Conservation (phyloP, 2,329 filamentous ascomycete species). For the Chrysoporthe austroafricana region DNA sequence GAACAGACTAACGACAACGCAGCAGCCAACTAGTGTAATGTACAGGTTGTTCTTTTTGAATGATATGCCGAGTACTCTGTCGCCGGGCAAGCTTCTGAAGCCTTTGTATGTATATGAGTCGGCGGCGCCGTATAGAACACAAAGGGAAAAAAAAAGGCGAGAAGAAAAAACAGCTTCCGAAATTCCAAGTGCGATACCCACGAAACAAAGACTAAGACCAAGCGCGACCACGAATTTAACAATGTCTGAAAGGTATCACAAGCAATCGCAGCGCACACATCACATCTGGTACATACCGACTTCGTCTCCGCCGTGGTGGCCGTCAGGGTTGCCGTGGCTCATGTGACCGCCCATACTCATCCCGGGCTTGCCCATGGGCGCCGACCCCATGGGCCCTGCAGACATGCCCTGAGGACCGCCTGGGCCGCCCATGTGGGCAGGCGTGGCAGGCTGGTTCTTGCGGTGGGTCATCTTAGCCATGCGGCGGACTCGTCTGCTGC, state of each 20-base stretch:
- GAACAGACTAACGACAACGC: conserved; percentile 44
- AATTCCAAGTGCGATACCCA: conserved; percentile 36
- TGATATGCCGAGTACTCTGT: conserved; percentile 47
- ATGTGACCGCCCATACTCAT: conserved; percentile 68
- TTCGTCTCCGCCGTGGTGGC: conserved; percentile 73
- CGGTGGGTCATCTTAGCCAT: conserved; percentile 96
- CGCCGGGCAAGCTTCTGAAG: conserved; percentile 40
- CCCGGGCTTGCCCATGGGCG: conserved; percentile 67
- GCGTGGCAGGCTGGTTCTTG: conserved; percentile 67
- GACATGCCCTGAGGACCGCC: conserved; percentile 68
- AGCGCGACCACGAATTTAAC: conserved; percentile 37
- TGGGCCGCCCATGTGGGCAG: conserved; percentile 58
- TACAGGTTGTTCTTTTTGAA: conserved; percentile 47
- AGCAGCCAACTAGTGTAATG: conserved; percentile 53
- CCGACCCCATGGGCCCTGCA: conserved; percentile 54
- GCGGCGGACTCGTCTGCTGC: conserved; percentile 87
- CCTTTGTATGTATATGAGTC: conserved; percentile 30
- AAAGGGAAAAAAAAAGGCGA: conserved; percentile 26
- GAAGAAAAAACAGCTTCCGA: conserved; percentile 32
- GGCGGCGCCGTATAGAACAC: conserved; percentile 35
- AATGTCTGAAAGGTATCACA: conserved; percentile 37
- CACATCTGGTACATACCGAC: conserved; percentile 98
- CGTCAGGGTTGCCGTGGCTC: conserved; percentile 76
- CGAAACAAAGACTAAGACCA: conserved; percentile 33
- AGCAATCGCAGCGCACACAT: conserved; percentile 49